Conservation (phyloP, 495 filamentous ascomycete species). For the Hypoxylon lienhwacheense region DNA sequence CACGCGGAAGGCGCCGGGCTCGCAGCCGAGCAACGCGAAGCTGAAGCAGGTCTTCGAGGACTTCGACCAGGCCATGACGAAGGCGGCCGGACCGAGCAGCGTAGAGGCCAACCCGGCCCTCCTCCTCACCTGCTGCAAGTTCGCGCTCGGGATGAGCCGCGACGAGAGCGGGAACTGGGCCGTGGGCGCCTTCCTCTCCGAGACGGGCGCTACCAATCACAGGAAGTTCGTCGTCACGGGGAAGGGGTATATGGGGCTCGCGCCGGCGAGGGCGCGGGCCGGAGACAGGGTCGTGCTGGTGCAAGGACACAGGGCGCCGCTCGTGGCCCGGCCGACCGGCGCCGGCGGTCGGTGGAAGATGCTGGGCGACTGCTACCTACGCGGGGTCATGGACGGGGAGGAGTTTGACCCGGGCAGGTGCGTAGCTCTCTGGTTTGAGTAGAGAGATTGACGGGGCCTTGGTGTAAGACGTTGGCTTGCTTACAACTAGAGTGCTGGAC, state of each 20-base stretch:
- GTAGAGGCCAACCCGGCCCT: neutral
- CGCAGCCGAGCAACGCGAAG: neutral
- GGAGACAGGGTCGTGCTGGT: constrained; percentile 3
- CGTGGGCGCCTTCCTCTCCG: neutral
- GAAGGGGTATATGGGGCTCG: constrained; percentile 1
- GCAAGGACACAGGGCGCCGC: constrained; percentile 4
- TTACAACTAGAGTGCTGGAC: too few species aligned
- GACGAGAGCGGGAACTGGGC: neutral
- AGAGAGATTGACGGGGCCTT: constrained; percentile 1
- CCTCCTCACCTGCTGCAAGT: neutral
- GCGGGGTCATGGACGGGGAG: constrained; percentile 18
- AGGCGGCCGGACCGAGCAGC: neutral
- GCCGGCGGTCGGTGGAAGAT: constrained; percentile 4
- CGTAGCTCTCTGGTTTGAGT: neutral
- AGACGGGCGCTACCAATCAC: neutral
- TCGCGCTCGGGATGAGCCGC: neutral
- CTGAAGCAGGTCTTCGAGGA: neutral
- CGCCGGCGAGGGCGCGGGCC: neutral
- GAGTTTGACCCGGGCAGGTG: neutral
- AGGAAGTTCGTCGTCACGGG: neutral
- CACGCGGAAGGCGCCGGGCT: neutral
- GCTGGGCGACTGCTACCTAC: constrained; percentile 16
- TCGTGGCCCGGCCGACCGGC: constrained; percentile 1
- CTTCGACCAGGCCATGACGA: neutral
- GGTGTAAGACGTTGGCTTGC: too few species aligned